These are phyloP conservation scores for Solanum hybrid DNA, from an alignment of 305 asterid species.

Conservation along the genomic window DNA sequence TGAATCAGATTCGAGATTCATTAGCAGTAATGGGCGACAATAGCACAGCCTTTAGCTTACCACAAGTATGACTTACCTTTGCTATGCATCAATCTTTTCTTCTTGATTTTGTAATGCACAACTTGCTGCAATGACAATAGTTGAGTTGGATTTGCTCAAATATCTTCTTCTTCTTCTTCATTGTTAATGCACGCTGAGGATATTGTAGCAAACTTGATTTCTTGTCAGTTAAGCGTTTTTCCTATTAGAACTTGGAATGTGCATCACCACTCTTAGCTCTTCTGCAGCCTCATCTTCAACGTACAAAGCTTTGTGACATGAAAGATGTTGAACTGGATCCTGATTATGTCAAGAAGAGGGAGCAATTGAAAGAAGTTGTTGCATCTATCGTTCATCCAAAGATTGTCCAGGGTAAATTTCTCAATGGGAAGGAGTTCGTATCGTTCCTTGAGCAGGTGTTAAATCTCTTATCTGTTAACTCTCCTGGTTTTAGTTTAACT, in stretches of 20 bases:
- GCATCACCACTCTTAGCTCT: constrained; percentile 12
- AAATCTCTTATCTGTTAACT: constrained; percentile 4
- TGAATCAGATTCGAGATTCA: constrained; percentile 93
- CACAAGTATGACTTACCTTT: constrained; percentile 48
- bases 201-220: background rate
- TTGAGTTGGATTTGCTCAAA: background rate
- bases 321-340: constrained; percentile 83
- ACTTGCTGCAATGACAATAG: background rate
- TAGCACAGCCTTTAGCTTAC: constrained; percentile 95
- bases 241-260: background rate
- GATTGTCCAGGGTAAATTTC: constrained; percentile 95
- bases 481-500: constrained; percentile 6
- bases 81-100: background rate
- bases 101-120: background rate
- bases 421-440: constrained; percentile 92
- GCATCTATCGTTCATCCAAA: constrained; percentile 79
- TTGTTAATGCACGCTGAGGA: background rate
- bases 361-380: constrained; percentile 66
- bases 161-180: background rate
- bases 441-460: constrained; percentile 80
- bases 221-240: background rate
- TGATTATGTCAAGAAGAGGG: constrained; percentile 64
- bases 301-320: constrained; percentile 94
- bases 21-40: constrained; percentile 92
- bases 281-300: constrained; percentile 89